phyloP scores from a whole-genome alignment of 495 filamentous ascomycete species.

The Sphaerosporella brunnea region DNA sequence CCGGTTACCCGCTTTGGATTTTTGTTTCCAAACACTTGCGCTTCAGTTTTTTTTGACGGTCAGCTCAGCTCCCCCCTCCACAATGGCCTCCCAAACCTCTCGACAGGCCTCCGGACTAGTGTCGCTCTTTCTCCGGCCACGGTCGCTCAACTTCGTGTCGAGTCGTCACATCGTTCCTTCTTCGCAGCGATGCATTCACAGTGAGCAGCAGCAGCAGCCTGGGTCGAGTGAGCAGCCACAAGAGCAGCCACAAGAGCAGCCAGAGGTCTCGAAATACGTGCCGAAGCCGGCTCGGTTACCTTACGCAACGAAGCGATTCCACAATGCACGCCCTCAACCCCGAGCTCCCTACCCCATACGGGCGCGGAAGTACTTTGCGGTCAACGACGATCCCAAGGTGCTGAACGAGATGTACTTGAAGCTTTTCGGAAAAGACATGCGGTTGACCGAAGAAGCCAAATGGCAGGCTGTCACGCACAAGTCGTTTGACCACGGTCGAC shows the following conservation, averaged over 20 bases:
- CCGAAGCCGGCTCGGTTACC: not conserved
- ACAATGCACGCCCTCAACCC: constrained; percentile 5
- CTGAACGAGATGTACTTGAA: constrained; percentile 58
- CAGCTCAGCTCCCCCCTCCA: constrained; percentile 2
- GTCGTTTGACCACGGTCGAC: constrained; percentile 88
- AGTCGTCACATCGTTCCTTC: not conserved
- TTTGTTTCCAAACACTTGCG: not conserved
- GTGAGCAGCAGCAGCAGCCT: not conserved
- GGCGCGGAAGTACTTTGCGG: constrained; percentile 18
- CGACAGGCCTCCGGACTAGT: constrained; percentile 4
- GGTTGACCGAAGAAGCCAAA: constrained; percentile 77
- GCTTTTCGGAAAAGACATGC: constrained; percentile 46
- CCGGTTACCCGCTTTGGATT: constrained; percentile 3
- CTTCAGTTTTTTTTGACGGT: not conserved
- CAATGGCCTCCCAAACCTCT: constrained; percentile 4
- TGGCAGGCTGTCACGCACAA: constrained; percentile 97
- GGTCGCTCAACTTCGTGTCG: not conserved
- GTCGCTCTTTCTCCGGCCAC: constrained; percentile 1
- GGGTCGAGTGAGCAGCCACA: no score
- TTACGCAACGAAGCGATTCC: not conserved
- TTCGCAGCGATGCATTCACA: constrained; percentile 1
- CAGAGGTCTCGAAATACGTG: no score
- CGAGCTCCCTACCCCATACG: constrained; percentile 14
- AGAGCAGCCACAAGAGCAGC: no score
- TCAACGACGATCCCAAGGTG: constrained; percentile 54